Evolutionary conservation across 2,329 filamentous ascomycete species (phyloP), one percentile per base, ranked within the genome.

Genomic region (Calonectria leucothoes): DNA sequence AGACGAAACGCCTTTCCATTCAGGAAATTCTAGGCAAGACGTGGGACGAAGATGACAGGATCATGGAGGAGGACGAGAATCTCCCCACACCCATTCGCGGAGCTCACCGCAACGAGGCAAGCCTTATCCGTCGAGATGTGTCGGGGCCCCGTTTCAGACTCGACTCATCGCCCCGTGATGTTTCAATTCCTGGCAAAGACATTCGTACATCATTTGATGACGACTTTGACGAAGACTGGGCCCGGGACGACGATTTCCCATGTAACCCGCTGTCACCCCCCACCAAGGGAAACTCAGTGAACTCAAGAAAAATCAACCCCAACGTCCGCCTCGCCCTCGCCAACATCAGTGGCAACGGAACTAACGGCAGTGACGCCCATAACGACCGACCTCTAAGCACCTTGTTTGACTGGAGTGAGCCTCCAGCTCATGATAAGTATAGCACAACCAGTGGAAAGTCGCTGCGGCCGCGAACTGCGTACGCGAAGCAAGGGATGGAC

Each of bases 361-460:
- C 82, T 15, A 78, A 80, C 20, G 78, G 78, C 42, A 66, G 71
- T 37, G 71, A 77, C 73, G 57, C 61, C 31, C 71, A 76, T 14
- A 75, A 71, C 57, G 76, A 92, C 67, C 87, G 91, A 17, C 90
- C 90, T 3, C 86, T 90, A 74, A 94, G 93, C 82, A 95, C 90
- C 77, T 86, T 96, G 4, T 96, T 96, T 78, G 94, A 96, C 82
- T 95, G 93, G 93, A 92, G 92, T 61, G 94, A 96, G 82, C 89
- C 93, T 17, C 84, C 90, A 31, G 85, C 87, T 8, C 87, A 90
- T 72, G 93, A 94, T 29, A 93, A 92, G 83, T 85, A 87, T 66
- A 90, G 93, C 59, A 84, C 85, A 20, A 89, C 89, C 72, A 89
- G 89, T 29, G 89, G 89, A 33, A 88, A 89, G 48, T 89, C 89